These are phyloP conservation scores for Heracleum sosnowskyi DNA, from an alignment of 129 eudicot genomes.

Conservation along the genomic window DNA sequence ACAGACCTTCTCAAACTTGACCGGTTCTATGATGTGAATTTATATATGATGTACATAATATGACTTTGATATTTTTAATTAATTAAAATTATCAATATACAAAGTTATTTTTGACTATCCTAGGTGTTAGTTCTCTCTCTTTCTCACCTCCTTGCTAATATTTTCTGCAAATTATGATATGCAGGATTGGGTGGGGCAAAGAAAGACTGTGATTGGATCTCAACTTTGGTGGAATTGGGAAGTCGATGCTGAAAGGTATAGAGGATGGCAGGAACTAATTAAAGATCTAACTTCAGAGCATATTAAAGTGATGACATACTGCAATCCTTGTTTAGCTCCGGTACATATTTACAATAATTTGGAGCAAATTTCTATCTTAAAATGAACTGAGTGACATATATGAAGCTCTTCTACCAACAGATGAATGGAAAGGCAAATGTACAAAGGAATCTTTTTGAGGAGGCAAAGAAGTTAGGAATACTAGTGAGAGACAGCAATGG, in stretches of 20 bases:
- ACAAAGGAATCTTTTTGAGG: constrained; percentile 68
- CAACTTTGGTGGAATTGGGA: constrained; percentile 99
- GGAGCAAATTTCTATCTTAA: not conserved
- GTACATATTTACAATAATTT: constrained; percentile 31
- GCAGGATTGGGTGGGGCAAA: constrained; percentile 98
- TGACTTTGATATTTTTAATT: not conserved
- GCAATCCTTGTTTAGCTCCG: constrained; percentile 97
- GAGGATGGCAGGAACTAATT: constrained; percentile 71
- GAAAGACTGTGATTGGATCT: constrained; percentile 88
- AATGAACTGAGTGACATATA: not conserved
- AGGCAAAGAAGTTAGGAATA: constrained; percentile 86
- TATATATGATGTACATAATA: not conserved
- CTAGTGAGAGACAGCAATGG: constrained; percentile 77
- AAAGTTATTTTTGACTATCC: not conserved
- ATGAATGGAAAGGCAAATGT: constrained; percentile 58
- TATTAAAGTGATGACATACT: constrained; percentile 89
- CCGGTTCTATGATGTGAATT: not conserved
- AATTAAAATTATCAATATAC: not conserved
- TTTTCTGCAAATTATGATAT: not conserved
- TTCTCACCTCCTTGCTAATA: not conserved
- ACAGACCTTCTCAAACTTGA: not conserved
- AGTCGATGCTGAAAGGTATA: constrained; percentile 68
- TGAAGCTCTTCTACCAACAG: constrained; percentile 29
- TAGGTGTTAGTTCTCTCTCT: not conserved
- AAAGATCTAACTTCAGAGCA: constrained; percentile 52